Conservation (phyloP, 768 basidiomycete genomes). For the Vararia minispora region DNA sequence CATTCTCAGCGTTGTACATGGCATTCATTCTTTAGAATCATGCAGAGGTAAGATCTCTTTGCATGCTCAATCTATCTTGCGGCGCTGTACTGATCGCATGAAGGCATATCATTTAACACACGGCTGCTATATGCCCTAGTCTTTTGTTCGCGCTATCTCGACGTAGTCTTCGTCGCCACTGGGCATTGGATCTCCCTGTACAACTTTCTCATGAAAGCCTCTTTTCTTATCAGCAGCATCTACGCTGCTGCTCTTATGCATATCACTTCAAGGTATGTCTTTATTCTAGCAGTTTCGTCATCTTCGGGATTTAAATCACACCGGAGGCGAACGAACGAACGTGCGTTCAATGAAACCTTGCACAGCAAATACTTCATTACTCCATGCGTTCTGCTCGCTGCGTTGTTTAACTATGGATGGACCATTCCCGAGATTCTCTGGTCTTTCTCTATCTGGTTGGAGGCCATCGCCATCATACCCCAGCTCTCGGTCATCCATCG, state of each 20-base stretch:
- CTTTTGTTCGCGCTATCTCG: slow-evolving; percentile 85
- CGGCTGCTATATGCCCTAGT: slow-evolving; percentile 86
- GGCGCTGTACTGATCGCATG: too few species aligned
- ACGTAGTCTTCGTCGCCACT: slow-evolving; percentile 74
- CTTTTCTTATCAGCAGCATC: slow-evolving; percentile 82
- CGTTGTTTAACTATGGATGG: slow-evolving; percentile 89
- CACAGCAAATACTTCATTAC: slow-evolving; percentile 83
- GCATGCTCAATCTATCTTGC: too few species aligned
- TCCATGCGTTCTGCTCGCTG: slow-evolving; percentile 62
- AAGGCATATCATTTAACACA: slow-evolving; percentile 95
- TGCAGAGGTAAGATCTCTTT: too few species aligned
- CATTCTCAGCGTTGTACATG: too few species aligned
- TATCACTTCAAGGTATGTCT: too few species aligned
- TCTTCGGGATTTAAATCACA: too few species aligned
- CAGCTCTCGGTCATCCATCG: slow-evolving; percentile 96
- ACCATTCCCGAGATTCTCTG: slow-evolving; percentile 67
- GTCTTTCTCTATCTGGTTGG: slow-evolving; percentile 97
- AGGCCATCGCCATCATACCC: slow-evolving; percentile 89
- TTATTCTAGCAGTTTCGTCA: too few species aligned
- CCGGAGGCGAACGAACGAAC: slow-evolving; percentile 88
- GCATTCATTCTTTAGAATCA: too few species aligned
- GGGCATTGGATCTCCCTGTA: slow-evolving; percentile 71
- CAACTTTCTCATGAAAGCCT: slow-evolving; percentile 92
- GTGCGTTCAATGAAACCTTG: slow-evolving; percentile 95
- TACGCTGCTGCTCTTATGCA: slow-evolving; percentile 95